Percentiles rank a stretch among this genome's conserved stretches.
Evolutionary conservation across 352 stramenopile species (phyloP).

Genomic region (Phytophthora tentaculata): DNA sequence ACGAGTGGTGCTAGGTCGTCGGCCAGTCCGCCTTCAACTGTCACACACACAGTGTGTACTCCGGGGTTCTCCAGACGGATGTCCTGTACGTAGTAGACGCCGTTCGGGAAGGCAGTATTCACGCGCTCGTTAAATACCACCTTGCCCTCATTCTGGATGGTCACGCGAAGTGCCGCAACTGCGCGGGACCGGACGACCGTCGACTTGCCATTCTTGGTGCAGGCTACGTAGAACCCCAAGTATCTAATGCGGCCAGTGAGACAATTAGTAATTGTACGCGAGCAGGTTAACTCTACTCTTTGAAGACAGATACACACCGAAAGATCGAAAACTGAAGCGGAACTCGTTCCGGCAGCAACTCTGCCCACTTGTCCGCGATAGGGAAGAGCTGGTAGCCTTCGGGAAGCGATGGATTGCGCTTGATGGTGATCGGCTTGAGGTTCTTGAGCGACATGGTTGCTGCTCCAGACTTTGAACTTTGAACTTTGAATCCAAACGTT

Average conservation of each 20-base stretch:
- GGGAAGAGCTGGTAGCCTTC: conserved; percentile 74
- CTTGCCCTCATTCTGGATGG: conserved; percentile 82
- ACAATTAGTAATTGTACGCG: background rate
- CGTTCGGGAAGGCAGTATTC: conserved; percentile 64
- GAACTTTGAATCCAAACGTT: background rate
- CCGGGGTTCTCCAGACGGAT: conserved; percentile 65
- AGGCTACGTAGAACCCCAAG: conserved; percentile 79
- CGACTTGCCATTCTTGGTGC: conserved; percentile 70
- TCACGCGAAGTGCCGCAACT: conserved; percentile 63
- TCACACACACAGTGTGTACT: conserved; percentile 68
- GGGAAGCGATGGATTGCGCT: conserved; percentile 39
- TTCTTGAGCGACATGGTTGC: conserved; percentile 63
- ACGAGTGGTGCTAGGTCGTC: conserved; percentile 58
- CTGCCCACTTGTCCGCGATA: conserved; percentile 76
- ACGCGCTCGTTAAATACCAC: conserved; percentile 73
- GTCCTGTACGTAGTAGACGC: conserved; percentile 85
- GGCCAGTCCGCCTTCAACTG: conserved; percentile 59
- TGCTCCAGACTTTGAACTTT: conserved; percentile 13
- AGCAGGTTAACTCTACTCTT: background rate
- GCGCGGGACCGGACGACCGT: conserved; percentile 60
- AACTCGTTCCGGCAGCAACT: conserved; percentile 65
- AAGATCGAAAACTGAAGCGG: conserved; percentile 82
- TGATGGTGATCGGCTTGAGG: conserved; percentile 71
- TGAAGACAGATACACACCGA: conserved; percentile 38
- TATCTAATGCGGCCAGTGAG: conserved; percentile 39